Evolutionary conservation across 192 early-diverging fungal genomes (phyloP), one percentile per base, ranked within the genome.

Genomic region (Cladochytrium replicatum): DNA sequence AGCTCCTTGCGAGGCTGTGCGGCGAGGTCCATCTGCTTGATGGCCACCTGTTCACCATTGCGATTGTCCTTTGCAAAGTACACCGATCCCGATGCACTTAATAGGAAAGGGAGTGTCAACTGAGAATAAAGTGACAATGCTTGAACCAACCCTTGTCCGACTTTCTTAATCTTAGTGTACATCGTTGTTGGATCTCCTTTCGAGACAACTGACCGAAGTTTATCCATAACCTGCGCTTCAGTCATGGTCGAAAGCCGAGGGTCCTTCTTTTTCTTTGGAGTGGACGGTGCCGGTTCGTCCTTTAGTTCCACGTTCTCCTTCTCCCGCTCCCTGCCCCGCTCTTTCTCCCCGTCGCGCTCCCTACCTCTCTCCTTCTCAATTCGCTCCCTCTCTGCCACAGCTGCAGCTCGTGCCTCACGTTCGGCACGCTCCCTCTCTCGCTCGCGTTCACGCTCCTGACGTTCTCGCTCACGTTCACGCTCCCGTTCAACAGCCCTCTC

Each of bases 221-320:
- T 87, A 42, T 92, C 84, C 90, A 99, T 93, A 37, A 96, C 85
- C 59, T 99, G 89, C 22, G 84, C 69, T 57, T 99, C 92, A 9
- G 87, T 78, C 83, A 93, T 74, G 29, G 87, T 88, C 37, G 86
- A 86, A 58, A 88, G 74, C 41, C 92, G 69, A 38, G 77, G 85
- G 50, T 88, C 84, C 29, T 63, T 63, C 28, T 81, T 41, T 44
- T 61, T 52, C 50, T 67, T 63, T 9, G 41, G 15, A 15, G 47
- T 44, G 26, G 71, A 45, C 4, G 42, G 66, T 43, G 60, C 60
- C 32, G 67, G 44, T 15, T 24, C 55, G 46, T 46, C 9, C 37
- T 61, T 46, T 23, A 32, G 27, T 49, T 46, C 11, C 42, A 50
- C 41, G 41, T 37, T 57, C 61, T 51, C 55, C 9, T 54, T 11